Percentiles rank a stretch among this genome's conserved stretches.
Evolutionary conservation across 1,139 yeast species (phyloP).

Genomic region (Lodderomyces metapsilosis): DNA sequence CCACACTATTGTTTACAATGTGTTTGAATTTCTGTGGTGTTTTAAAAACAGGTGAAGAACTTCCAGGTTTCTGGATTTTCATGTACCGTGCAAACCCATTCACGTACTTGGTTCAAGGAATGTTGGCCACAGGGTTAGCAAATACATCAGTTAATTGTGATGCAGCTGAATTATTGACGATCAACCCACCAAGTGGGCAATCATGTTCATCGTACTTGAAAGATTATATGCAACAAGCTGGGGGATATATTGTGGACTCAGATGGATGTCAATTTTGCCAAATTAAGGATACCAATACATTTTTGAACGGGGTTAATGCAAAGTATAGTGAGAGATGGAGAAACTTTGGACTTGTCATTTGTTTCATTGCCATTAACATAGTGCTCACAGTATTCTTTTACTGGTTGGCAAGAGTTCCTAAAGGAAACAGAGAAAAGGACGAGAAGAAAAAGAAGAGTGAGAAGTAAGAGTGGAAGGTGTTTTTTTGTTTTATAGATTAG

Average conservation of each 20-base stretch:
- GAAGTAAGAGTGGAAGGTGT: background rate
- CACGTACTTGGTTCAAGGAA: conserved; percentile 53
- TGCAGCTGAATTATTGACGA: conserved; percentile 23
- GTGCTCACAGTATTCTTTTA: conserved; percentile 54
- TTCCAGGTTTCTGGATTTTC: conserved; percentile 49
- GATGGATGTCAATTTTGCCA: conserved; percentile 53
- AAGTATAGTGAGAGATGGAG: conserved; percentile 58
- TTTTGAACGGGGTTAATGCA: conserved; percentile 44
- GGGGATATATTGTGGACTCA: conserved; percentile 42
- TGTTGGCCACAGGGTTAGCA: conserved; percentile 27
- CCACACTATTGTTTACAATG: conserved; percentile 27
- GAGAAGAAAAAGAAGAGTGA: conserved; percentile 11
- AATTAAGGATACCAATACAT: conserved; percentile 49
- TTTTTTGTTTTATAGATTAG: too few relatives aligned
- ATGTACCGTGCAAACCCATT: conserved; percentile 64
- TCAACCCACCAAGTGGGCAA: conserved; percentile 43
- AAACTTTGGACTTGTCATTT: conserved; percentile 59
- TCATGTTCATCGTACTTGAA: conserved; percentile 44
- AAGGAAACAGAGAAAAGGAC: conserved; percentile 29
- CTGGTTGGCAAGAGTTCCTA: conserved; percentile 78
- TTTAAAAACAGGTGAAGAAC: conserved; percentile 21
- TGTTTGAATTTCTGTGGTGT: conserved; percentile 40
- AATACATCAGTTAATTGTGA: conserved; percentile 26
- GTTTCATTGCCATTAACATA: conserved; percentile 52
- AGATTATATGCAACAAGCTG: conserved; percentile 47